A percentile compares a stretch with the other conserved stretches of the same genome.
Evolutionary conservation across 495 filamentous ascomycete species (phyloP).

Genomic region (Platismatia glauca): DNA sequence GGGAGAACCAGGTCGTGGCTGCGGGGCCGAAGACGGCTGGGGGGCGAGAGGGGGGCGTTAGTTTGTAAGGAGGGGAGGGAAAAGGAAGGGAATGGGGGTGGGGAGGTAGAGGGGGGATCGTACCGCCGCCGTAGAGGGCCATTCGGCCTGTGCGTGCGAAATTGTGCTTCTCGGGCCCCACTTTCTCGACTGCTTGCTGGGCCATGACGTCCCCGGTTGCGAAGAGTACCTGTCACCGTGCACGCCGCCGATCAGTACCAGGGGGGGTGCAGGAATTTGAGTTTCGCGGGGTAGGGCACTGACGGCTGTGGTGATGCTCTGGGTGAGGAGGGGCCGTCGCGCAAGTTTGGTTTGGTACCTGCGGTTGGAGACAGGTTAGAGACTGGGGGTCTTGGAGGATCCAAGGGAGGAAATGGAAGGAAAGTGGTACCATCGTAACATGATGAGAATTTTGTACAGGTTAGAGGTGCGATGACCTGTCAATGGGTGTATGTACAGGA

Average conservation of each 20-base stretch:
- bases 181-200: conserved; percentile 87
- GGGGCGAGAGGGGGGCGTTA: conserved; percentile 19
- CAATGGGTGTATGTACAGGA: background rate
- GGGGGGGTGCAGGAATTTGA: background rate
- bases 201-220: conserved; percentile 83
- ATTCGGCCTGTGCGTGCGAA: conserved; percentile 75
- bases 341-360: conserved; percentile 88
- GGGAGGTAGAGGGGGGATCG: conserved; percentile 18
- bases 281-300: conserved; percentile 16
- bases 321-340: conserved; percentile 74
- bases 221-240: conserved; percentile 58
- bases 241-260: background rate
- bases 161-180: conserved; percentile 72
- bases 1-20: conserved; percentile 79
- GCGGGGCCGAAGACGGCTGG: conserved; percentile 82
- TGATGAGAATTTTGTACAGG: background rate
- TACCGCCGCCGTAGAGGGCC: conserved; percentile 87
- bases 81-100: conserved; percentile 2
- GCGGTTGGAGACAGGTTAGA: background rate
- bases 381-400: background rate
- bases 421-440: conserved; percentile 13
- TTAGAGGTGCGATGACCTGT: background rate
- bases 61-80: background rate
- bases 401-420: background rate
- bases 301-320: conserved; percentile 75